Evolutionary conservation across 495 filamentous ascomycete species (phyloP), one percentile per base, ranked within the genome.

Genomic region (Aspergillus avenaceus): DNA sequence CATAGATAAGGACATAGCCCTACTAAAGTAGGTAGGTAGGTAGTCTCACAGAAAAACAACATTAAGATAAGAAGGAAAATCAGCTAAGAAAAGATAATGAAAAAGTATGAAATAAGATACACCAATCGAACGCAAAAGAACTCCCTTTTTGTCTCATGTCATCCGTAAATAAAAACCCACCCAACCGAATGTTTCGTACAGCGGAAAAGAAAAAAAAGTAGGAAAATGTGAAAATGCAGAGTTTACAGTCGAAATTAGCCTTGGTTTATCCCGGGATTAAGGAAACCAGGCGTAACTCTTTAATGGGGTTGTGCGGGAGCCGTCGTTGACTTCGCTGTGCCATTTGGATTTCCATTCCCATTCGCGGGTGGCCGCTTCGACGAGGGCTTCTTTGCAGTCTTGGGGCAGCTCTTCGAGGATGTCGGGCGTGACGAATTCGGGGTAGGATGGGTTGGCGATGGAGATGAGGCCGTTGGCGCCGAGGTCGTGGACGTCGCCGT

Each of bases 281-380:
- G 71, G 70, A 45, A 64, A 72, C 72, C 72, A 76, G 7, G 70
- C 66, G 55, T 77, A 79, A 41, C 70, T 75, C 60, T 84, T 79
- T 31, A 72, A 69, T 11, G 82, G 67, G 21, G 65, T 67, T 12
- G 65, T 65, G 14, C 83, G 67, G 27, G 66, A 46, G 8, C 71
- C 74, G 51, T 79, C 77, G 5, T 65, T 54, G 5, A 62, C 66
- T 63, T 95, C 90, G 3, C 75, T 75, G 26, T 75, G 75, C 88
- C 88, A 93, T 23, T 66, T 77, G 13, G 63, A 66, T 67, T 88
- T 90, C 91, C 91, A 96, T 38, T 76, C 66, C 37, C 62, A 65
- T 58, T 95, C 88, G 18, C 70, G 66, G 8, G 70, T 62, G 12
- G 83, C 67, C 3, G 87, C 83, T 26, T 79, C 70, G 14, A 87